phyloP scores from a whole-genome alignment of 257 asterid genomes.

The Sherardia arvensis region DNA sequence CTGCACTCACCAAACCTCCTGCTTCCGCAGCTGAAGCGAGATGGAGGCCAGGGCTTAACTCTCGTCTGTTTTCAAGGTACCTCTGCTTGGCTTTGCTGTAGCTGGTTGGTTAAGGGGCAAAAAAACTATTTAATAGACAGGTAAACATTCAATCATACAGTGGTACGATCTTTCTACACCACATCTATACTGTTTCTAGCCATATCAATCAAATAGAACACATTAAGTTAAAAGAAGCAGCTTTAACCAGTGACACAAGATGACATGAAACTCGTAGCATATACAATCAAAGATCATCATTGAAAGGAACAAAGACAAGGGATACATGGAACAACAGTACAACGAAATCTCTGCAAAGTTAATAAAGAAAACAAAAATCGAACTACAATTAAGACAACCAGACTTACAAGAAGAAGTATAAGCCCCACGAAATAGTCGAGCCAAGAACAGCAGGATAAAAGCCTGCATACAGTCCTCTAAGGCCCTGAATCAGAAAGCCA shows the following conservation, averaged over 20 bases:
- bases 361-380: no score
- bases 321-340: neutral
- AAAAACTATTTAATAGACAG: slow-evolving; percentile 10
- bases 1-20: slow-evolving; percentile 73
- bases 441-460: slow-evolving; percentile 98
- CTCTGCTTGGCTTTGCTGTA: slow-evolving; percentile 88
- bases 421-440: slow-evolving; percentile 91
- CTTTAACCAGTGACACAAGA: no score
- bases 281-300: neutral
- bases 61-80: slow-evolving; percentile 54
- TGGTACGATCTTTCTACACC: neutral
- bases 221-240: neutral
- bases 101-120: slow-evolving; percentile 25
- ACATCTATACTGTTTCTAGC: neutral
- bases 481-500: slow-evolving; percentile 49
- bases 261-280: no score
- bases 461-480: slow-evolving; percentile 89
- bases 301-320: neutral
- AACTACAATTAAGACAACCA: neutral
- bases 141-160: neutral
- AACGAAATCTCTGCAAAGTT: neutral
- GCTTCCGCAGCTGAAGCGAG: slow-evolving; percentile 98
- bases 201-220: neutral
- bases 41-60: slow-evolving; percentile 76
- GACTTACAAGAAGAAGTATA: slow-evolving; percentile 91